These are phyloP conservation scores for Kurtzmaniella quercitrusa DNA, from an alignment of 1,139 yeast genomes.

Conservation along the genomic window DNA sequence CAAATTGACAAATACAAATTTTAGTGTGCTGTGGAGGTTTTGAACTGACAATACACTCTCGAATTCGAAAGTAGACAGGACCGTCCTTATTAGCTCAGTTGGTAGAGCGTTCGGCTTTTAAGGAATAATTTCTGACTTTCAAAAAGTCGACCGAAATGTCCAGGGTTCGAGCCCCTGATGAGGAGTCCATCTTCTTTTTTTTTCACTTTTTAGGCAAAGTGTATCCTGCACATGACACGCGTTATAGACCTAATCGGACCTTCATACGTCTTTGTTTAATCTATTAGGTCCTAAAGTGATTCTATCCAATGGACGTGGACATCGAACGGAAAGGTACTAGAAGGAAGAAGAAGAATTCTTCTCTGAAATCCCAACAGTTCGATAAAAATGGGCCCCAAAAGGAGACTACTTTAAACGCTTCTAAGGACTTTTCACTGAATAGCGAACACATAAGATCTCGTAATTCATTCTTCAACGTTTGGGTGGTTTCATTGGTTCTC, in stretches of 20 bases:
- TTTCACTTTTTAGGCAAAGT: neutral
- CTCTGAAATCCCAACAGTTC: neutral
- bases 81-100: conserved; percentile 9
- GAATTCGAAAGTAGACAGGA: conserved; percentile 3
- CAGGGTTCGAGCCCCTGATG: conserved; percentile 9
- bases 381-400: neutral
- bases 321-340: neutral
- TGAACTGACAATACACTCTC: neutral
- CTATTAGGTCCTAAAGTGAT: neutral
- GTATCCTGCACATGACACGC: neutral
- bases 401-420: neutral
- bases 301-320: neutral
- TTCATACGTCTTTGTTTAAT: neutral
- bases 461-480: conserved; percentile 30
- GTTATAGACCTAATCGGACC: neutral
- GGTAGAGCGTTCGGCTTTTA: conserved; percentile 9
- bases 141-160: conserved; percentile 10
- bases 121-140: conserved; percentile 5
- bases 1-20: too few species aligned
- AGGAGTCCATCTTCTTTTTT: conserved; percentile 7
- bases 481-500: conserved; percentile 36
- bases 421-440: neutral
- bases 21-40: too few species aligned
- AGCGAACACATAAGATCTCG: neutral
- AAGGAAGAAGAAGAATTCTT: neutral